Evolutionary conservation across 2,329 filamentous ascomycete species (phyloP).

Genomic region (Harringtonia lauricola): DNA sequence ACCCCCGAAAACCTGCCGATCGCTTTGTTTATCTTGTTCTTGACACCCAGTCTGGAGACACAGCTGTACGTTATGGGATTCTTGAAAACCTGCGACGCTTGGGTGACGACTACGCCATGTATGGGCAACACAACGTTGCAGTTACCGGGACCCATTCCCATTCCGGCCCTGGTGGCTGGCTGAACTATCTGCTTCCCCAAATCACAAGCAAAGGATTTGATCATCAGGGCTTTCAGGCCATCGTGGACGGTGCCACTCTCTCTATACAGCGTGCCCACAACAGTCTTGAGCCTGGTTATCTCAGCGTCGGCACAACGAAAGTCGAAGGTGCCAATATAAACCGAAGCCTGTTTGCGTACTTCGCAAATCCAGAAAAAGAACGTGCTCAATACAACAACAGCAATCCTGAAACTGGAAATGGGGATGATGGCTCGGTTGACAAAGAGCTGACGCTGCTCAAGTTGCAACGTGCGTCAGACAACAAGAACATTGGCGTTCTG

Average conservation of each 20-base stretch:
- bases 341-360: conserved; percentile 72
- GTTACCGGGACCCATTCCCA: conserved; percentile 87
- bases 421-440: conserved; percentile 47
- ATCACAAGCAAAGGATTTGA: conserved; percentile 80
- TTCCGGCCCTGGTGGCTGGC: conserved; percentile 79
- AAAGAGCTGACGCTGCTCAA: conserved; percentile 69
- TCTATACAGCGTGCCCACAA: conserved; percentile 74
- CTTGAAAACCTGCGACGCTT: conserved; percentile 57
- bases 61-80: conserved; percentile 74
- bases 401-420: conserved; percentile 10
- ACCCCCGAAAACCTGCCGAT: conserved; percentile 50
- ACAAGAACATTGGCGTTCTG: conserved; percentile 66
- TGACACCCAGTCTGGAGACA: conserved; percentile 80
- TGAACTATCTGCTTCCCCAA: conserved; percentile 85
- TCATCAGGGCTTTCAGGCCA: conserved; percentile 73
- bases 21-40: conserved; percentile 78
- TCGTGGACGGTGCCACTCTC: conserved; percentile 71
- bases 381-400: conserved; percentile 51
- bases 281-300: conserved; percentile 38
- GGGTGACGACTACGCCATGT: conserved; percentile 61
- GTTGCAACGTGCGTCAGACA: conserved; percentile 60
- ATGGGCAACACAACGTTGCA: conserved; percentile 72
- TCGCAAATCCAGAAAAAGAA: conserved; percentile 69
- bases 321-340: conserved; percentile 69
- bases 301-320: conserved; percentile 51